These are phyloP conservation scores for Lophium mytilinum DNA, from an alignment of 495 filamentous ascomycete genomes.

Conservation along the genomic window DNA sequence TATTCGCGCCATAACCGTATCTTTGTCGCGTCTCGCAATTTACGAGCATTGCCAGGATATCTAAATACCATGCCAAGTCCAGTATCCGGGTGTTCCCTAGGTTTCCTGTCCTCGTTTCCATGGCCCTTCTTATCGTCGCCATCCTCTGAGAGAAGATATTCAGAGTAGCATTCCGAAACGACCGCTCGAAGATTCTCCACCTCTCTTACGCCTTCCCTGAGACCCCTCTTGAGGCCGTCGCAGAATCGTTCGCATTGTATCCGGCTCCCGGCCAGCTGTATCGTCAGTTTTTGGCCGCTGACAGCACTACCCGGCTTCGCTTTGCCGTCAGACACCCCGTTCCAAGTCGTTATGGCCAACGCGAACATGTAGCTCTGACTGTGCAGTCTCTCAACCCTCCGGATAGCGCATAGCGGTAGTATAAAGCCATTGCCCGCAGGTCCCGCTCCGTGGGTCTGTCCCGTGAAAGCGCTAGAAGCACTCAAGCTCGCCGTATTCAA, in stretches of 20 bases:
- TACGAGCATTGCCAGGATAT: conserved; percentile 93
- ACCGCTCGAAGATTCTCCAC: conserved; percentile 74
- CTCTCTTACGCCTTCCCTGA: conserved; percentile 76
- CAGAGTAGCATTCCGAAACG: conserved; percentile 79
- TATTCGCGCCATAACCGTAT: conserved; percentile 98
- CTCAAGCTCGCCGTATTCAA: conserved; percentile 63
- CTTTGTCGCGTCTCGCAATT: conserved; percentile 89
- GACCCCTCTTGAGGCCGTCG: conserved; percentile 81
- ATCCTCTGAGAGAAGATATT: conserved; percentile 66
- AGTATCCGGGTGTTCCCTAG: conserved; percentile 63
- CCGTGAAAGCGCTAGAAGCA: conserved; percentile 71
- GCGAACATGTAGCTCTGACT: conserved; percentile 88
- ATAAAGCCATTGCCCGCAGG: conserved; percentile 97
- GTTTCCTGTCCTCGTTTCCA: conserved; percentile 2
- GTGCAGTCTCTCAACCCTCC: conserved; percentile 84
- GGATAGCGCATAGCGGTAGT: conserved; percentile 84
- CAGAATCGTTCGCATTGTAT: conserved; percentile 91
- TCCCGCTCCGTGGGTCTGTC: conserved; percentile 80
- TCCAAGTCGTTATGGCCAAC: conserved; percentile 92
- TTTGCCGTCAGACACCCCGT: conserved; percentile 51
- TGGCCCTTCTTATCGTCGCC: conserved; percentile 41
- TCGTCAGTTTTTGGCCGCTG: conserved; percentile 65
- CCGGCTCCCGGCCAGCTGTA: conserved; percentile 82
- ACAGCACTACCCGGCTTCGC: conserved; percentile 46
- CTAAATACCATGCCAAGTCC: conserved; percentile 88